Evolutionary conservation across 192 early-diverging fungal species (phyloP).

Genomic region (Backusella parvicylindrica): DNA sequence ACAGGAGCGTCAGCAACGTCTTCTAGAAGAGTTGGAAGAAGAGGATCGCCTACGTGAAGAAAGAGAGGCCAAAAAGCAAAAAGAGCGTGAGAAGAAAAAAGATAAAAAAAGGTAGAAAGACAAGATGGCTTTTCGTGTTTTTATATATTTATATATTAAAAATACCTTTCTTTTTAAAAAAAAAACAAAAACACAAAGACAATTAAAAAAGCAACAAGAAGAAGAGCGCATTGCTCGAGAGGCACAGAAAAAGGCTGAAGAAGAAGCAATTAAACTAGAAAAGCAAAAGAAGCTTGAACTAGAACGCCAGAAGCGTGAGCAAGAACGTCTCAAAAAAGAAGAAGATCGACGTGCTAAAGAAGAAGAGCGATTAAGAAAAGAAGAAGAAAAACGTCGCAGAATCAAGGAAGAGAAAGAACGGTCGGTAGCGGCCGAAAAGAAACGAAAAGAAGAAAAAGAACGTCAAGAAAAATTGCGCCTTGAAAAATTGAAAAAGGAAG

Average conservation of each 20-base stretch:
- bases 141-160: not conserved
- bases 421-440: not conserved
- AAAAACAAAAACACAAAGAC: conserved; percentile 32
- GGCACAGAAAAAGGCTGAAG: not conserved
- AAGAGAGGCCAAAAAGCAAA: conserved; percentile 48
- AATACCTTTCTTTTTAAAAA: not conserved
- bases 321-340: conserved; percentile 35
- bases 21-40: conserved; percentile 86
- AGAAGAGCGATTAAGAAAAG: conserved; percentile 12
- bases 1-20: conserved; percentile 78
- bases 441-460: conserved; percentile 2
- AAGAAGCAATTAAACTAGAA: not conserved
- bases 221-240: conserved; percentile 33
- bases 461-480: not conserved
- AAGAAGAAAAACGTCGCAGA: not conserved
- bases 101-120: conserved; percentile 68
- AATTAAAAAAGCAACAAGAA: conserved; percentile 65
- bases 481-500: not conserved
- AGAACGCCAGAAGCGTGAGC: conserved; percentile 35
- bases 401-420: not conserved
- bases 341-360: conserved; percentile 7
- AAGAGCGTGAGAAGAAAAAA: conserved; percentile 71
- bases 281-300: not conserved
- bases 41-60: conserved; percentile 68
- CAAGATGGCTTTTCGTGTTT: too few relatives aligned